Evolutionary conservation across 2,329 filamentous ascomycete species (phyloP), one percentile per base, ranked within the genome.

Genomic region (Talaromyces marneffei): DNA sequence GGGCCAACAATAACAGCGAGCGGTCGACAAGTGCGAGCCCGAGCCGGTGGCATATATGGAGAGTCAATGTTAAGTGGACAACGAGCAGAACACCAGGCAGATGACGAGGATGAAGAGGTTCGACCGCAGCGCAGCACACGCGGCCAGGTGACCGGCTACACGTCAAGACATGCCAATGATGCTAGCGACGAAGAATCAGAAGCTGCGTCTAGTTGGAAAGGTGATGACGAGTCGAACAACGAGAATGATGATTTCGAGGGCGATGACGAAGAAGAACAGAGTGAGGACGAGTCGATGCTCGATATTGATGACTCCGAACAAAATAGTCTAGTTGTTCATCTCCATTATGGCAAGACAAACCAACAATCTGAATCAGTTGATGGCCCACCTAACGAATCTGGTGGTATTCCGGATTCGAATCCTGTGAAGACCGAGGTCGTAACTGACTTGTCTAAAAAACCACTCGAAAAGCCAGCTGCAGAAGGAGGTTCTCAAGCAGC

Each of bases 1-100:
- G 87, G 75, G 79, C 90, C 82, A 55, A 83, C 81, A 12, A 83
- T 86, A 56, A 97, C 94, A 3, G 87, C 91, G 23, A 96, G 92
- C 72, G 94, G 94, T 23, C 86, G 94, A 23, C 91, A 96, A 71
- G 87, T 96, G 65, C 81, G 76, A 66, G 77, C 72, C 60, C 77
- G 81, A 48, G 73, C 80, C n/a, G 81, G 80, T 40, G 82, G 82
- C n/a, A 66, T 78, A 20, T 84, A 84, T 67, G 82, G 82, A 10
- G 82, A 83, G 69, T 77, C 75, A 33, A 70, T 87, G 61, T 77
- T 87, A 16, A 83, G 80, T 66, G 83, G 82, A 40, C 82, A 84
- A 65, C 63, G 77, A 23, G 79, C 76, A 25, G 78, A 75, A 46
- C 75, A 75, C 20, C 76, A 74, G 9, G 14, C 25, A 48, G 44